Evolutionary conservation across 2,329 filamentous ascomycete genomes (phyloP), one percentile per base, ranked within the genome.

Genomic region (Cercospora nicotianae): DNA sequence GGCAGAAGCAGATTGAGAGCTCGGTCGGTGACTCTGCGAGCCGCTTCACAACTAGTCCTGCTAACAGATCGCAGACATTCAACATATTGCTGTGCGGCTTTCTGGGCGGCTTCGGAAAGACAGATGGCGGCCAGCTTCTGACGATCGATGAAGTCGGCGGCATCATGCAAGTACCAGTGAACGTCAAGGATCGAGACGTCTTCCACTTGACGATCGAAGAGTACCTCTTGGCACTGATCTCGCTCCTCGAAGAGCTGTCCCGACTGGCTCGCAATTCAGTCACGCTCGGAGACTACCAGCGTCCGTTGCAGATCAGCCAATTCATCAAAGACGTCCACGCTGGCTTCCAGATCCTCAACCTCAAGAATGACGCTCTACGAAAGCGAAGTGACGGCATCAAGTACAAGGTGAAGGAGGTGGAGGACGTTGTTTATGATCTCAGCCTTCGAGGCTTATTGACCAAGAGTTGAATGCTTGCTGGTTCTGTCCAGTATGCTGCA

Each of bases 171-270:
- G 94, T 97, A 10, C 94, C 93, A 12, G 90, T 95, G 70, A 97
- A 97, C 78, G 86, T 97, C 76, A 96, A 96, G 80, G 91, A 94
- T 75, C 84, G 87, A 69, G 94, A 98, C 78, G 87, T 89, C 61
- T 99, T 99, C 85, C 95, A 99, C 79, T 85, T 99, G 75, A 96
- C 93, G 53, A 94, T 98, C 75, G 95, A 99, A 81, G 95, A 99
- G 81, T 99, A 99, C 80, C 89, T 99, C 26, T 89, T 96, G 68
- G 90, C 93, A 13, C 85, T 98, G 67, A 94, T 95, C 67, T 88
- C 90, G 68, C 87, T 98, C 68, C 91, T 95, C 45, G 93, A 97
- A 76, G 95, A 99, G 82, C 87, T 99, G 75, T 87, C 91, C 68
- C 92, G 94, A 51, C 87, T 99, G 67, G 93, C 95, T 36, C 92